Base-by-base conservation (phyloP, 495 filamentous ascomycete species). In the Penicillium arizonense region DNA sequence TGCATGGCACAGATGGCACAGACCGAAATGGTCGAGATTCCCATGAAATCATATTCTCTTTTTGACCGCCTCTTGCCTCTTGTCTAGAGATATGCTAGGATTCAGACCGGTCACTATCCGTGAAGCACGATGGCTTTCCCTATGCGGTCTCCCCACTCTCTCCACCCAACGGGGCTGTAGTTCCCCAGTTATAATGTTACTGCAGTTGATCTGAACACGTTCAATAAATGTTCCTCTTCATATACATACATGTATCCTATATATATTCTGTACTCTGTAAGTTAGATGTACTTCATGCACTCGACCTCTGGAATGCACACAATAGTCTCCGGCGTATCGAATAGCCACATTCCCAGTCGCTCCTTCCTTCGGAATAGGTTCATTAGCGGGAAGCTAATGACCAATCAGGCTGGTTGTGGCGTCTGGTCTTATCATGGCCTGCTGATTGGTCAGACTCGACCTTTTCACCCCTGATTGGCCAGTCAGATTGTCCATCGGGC, bases 61-160 rank as follows among this genome's bases (percentile, higher is more conserved):
- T 18, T 18, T 18, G 18, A 18, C 18, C 18, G 18, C 18, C 18
- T 18, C 18, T 18, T 18, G 18, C 6, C 37, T 14, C 21, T 41
- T 14, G 21, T 13, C 39, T 5, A 9, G 3, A 43, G 28, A 24
- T 5, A 30, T 12, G 20, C 39, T 24, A 26, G 39, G 20, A 42
- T 40, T 21, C n/a, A 18, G 47, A 40, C 37, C 26, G 26, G 26
- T 30, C 8, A 30, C 28, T 30, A 23, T 24, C 24, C n/a, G 39
- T 48, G 44, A 37, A 47, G 35, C 47, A 41, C 33, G 47, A 41
- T 24, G 28, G 37, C 1, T 41, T 50, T 41, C 47, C 47, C 9
- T 37, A 36, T 37, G 33, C 45, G 45, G 45, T 37, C 21, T 26
- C 45, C 26, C 45, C 33, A 26, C 45, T 47, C 18, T 26, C 4